Base-by-base conservation (phyloP, 495 filamentous ascomycete species). In the Trichoderma gamsii region DNA sequence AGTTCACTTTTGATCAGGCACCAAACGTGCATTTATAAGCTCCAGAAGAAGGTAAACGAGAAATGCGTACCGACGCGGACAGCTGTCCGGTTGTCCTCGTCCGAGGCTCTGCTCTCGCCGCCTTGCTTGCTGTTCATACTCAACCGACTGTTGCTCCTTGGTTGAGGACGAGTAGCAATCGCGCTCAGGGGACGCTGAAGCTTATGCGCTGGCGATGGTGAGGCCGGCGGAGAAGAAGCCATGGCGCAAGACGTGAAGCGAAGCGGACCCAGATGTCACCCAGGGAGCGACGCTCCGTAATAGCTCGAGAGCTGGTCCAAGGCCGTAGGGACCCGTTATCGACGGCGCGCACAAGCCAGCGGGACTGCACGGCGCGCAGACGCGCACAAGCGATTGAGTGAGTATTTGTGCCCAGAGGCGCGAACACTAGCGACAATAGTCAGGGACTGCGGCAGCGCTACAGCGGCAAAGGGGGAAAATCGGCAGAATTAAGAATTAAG, bases 51-150 rank as follows among this genome's bases (percentile, higher is more conserved):
- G 35, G 35, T 0, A 43, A 68, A 66, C 12, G 49, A 51, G 69
- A 71, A 56, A 63, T 73, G 93, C 95, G 75, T 85, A 99, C 95
- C 95, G 78, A 99, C 95, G 96, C 93, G 97, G 76, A 99, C 95
- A n/a, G 95, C 91, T 41, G 95, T 97, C 78, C 90, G 94, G 52
- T 85, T 84, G 83, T 97, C 95, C 72, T 99, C 95, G 75, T 97
- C 95, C 2, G 93, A 97, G 35, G 89, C 90, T 74, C 94, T 86
- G 78, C 92, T 97, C 69, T 90, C 89, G 73, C 86, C 88, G 63
- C 89, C 90, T 49, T 84, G 83, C 78, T 88, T 92, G 76, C 92
- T 93, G 74, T 86, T 87, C 81, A 91, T 88, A 76, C 93, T 97
- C 85, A 97, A 83, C 70, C 95, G 91, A 83, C 93, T 97, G 72